Evolutionary conservation across 176 grass and related monocot species (phyloP), one percentile per base, ranked within the genome.

Genomic region (Eragrostis curvula): DNA sequence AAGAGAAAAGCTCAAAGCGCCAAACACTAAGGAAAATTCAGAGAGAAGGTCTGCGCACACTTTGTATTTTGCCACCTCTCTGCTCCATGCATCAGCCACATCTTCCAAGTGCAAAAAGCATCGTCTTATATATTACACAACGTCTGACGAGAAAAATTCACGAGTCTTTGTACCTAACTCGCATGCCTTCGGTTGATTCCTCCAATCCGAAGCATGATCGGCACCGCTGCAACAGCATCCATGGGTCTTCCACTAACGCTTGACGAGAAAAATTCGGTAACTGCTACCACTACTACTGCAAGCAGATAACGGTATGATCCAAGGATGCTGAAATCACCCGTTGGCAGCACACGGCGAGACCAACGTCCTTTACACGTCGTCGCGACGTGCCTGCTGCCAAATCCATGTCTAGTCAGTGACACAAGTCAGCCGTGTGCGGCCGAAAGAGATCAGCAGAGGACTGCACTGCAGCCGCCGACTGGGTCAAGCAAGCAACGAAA

Each of bases 281-380:
- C 28, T 44, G 59, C 47, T 72, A 73, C 6, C 17, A 5, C 36
- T n/a, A 9, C 32, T 36, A 36, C 32, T 36, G 42, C 39, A 57
- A 21, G 51, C 81, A 68, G 73, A 8, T 44, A 46, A 79, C 49
- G 0, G 52, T 65, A 71, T 65, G 71, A 83, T 18, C 39, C 48
- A 86, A 68, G 32, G 59, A 57, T 58, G 79, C 50, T 73, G 74
- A 68, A 42, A 62, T 86, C 88, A 73, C 62, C 36, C 5, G 15
- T 4, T 21, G 66, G 83, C 71, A 46, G 48, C 55, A 85, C 5
- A 82, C 53, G 63, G 40, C 41, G 60, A 18, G 47, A 7, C 40
- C 73, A 49, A 27, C 56, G 55, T 50, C 79, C 16, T 6, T 23
- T 78, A 48, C 72, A 85, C 72, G 73, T 67, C 49, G 75, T 3